Evolutionary conservation across 1,284 basidiomycete species (phyloP), one percentile per base, ranked within the genome.

Genomic region (Phellinidium pouzarii): DNA sequence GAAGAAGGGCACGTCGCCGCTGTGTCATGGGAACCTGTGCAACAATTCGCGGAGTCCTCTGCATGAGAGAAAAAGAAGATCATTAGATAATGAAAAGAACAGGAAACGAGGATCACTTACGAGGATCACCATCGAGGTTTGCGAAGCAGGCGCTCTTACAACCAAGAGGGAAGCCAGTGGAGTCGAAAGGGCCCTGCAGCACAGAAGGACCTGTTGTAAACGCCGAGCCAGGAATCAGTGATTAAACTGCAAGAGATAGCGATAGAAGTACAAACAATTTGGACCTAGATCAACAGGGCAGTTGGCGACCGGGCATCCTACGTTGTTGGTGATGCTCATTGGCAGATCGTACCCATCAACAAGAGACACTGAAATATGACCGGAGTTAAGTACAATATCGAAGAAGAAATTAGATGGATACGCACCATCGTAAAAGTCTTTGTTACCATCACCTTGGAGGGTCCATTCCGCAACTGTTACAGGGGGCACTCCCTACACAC

Each of bases 341-440:
- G 82, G 82, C 6, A 84, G 62, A 64, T 84, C 82, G 64, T 73
- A 78, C 0, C 79, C 79, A 59, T 80, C 78, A 19, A 81, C 78
- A 31, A 79, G 68, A 23, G 75, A 77, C 14, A 78, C 70, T 70
- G 38, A 14, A 34, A 8, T 22, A 50, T 46, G 14, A 69, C 50
- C 66, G 63, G 34, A 62, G 65, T 40, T 61, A 64, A 44, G 64
- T 12, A 52, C 52, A 36, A 53, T 56, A 45, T 47, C 14, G n/a
- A 34, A 40, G 26, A 37, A 38, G n/a, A 40, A 17, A 52, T 49
- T 25, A 44, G 25, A 44, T n/a, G 31, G 26, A 43, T 58, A 57
- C 62, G 51, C 56, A 74, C 74, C 69, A 59, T 79, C 78, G 56
- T 77, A 79, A 54, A 64, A 77, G 58, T 79, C 77, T 5, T 29